Base-by-base conservation (phyloP, 116 monocot genomes). In the Thalassia testudinum region DNA sequence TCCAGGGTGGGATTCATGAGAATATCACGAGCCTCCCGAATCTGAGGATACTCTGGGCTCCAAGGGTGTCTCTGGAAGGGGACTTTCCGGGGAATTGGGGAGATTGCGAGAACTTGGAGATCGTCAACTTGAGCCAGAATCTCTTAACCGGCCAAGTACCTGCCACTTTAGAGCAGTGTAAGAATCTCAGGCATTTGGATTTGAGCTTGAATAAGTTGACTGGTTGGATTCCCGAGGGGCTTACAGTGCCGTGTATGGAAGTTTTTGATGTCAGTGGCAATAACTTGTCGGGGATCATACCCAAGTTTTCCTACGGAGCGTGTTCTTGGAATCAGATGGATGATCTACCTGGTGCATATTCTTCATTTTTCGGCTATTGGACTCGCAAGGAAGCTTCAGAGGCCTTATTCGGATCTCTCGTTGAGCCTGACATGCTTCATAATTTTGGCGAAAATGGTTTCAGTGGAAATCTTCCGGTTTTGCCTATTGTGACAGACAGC, bases 11-110 rank as follows among this genome's bases (percentile, higher is more conserved):
- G 1, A 63, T 95, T 78, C 61, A 75, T 0, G 70, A 80, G 25
- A 74, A 50, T 22, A 70, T 95, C 38, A 81, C 88, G 0, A 60
- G 60, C 37, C 51, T 81, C 50, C 87, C 84, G 1, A 81, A 78
- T 21, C 81, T 95, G 19, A 81, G 69, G 69, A 50, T 95, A 21
- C 53, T 95, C 7, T 95, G 87, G 87, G 93, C 93, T 0, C 93
- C 93, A 1, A 69, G 78, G 53, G 84, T 67, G 7, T 63, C 38
- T 5, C 18, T 87, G 49, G 83, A 84, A 71, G 93, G 93, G 47
- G 60, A 54, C 21, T 26, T 95, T 50, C 87, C 93, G 0, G 69
- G 61, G 24, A 63, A 72, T 51, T 95, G 93, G 93, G 84, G 88
- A 16, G 21, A 10, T 37, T 92, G 92, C 19, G 45, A 73, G 59